phyloP scores from a whole-genome alignment of 148 eudicot genomes.

The Camellia lanceoleosa region DNA sequence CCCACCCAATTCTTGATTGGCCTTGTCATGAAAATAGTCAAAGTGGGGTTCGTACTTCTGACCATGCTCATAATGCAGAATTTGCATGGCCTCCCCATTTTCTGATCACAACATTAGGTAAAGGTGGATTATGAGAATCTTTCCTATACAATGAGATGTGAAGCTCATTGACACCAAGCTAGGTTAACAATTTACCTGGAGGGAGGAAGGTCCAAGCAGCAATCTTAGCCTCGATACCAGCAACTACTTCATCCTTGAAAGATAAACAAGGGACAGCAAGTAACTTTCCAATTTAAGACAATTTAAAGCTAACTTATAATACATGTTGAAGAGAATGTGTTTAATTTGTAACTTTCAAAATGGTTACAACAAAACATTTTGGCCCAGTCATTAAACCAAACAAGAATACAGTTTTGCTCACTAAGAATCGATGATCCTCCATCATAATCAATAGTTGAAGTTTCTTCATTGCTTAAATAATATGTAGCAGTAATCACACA shows the following conservation, averaged over 20 bases:
- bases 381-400: neutral
- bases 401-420: neutral
- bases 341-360: neutral
- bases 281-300: neutral
- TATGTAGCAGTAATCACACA: neutral
- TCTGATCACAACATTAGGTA: slow-evolving; percentile 36
- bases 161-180: slow-evolving; percentile 2
- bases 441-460: neutral
- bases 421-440: neutral
- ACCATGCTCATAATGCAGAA: slow-evolving; percentile 78
- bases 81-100: slow-evolving; percentile 82
- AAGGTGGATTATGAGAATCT: slow-evolving; percentile 2
- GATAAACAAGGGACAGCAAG: neutral
- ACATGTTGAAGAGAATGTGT: neutral
- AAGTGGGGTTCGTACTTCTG: slow-evolving; percentile 85
- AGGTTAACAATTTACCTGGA: slow-evolving; percentile 34
- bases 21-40: slow-evolving; percentile 72
- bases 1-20: slow-evolving; percentile 66
- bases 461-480: neutral
- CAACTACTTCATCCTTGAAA: slow-evolving; percentile 69
- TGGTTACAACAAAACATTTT: neutral
- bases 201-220: slow-evolving; percentile 96
- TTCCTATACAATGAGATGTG: neutral
- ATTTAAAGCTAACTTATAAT: neutral
- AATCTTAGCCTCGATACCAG: slow-evolving; percentile 60